Percentiles rank a stretch among this genome's conserved stretches.
These are phyloP conservation scores for Dendrobium chrysotoxum DNA, from an alignment of 106 monocot genomes.

Conservation along the genomic window DNA sequence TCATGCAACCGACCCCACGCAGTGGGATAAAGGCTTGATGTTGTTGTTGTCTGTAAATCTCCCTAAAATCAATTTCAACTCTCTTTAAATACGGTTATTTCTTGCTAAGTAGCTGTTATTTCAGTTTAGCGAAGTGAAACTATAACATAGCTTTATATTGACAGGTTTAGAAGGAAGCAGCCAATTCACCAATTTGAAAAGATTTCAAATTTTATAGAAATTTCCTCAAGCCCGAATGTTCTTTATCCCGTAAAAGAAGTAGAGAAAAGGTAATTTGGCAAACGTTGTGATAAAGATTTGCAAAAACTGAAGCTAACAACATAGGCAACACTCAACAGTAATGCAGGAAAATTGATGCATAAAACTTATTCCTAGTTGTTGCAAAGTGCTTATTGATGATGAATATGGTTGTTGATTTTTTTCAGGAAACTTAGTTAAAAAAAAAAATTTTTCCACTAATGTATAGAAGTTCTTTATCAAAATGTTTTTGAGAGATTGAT, in stretches of 20 bases:
- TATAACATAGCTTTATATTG: not conserved
- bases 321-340: not conserved
- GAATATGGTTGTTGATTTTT: not conserved
- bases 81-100: not conserved
- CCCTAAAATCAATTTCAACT: not conserved
- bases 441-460: not conserved
- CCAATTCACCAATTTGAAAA: not conserved
- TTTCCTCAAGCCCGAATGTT: not conserved
- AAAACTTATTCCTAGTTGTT: not conserved
- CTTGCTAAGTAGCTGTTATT: not conserved
- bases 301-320: not conserved
- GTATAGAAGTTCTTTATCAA: not conserved
- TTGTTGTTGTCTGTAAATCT: too few relatives aligned
- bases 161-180: not conserved
- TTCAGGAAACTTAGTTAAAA: not conserved
- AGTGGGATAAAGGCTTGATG: too few relatives aligned
- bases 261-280: not conserved
- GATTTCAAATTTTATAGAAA: not conserved
- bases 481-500: conserved; percentile 4
- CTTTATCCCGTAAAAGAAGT: not conserved
- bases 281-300: not conserved
- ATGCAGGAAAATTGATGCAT: not conserved
- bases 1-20: too few relatives aligned
- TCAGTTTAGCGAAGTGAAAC: not conserved
- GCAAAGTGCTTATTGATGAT: not conserved